Evolutionary conservation across 202 grass and related monocot genomes (phyloP).

Genomic region (Dendrocalamus latiflorus): DNA sequence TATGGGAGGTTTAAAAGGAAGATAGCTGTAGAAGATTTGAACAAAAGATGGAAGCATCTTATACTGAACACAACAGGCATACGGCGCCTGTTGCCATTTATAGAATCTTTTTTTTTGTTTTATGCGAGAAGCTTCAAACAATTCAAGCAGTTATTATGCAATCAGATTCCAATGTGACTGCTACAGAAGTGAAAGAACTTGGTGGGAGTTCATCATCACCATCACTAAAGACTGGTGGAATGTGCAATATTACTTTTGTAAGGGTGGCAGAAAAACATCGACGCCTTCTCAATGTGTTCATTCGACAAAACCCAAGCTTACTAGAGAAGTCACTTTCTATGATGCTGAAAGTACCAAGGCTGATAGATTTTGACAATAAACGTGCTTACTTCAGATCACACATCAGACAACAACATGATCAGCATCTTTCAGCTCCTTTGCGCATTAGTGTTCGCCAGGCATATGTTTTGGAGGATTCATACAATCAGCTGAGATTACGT

Average conservation of each 20-base stretch:
- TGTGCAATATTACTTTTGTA: constrained; percentile 45
- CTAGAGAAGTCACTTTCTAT: constrained; percentile 85
- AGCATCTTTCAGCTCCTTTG: constrained; percentile 58
- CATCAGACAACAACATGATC: constrained; percentile 69
- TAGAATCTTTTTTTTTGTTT: constrained; percentile 73
- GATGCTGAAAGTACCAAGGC: constrained; percentile 71
- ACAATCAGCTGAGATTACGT: constrained; percentile 75
- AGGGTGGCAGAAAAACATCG: constrained; percentile 66
- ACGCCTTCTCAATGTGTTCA: constrained; percentile 70
- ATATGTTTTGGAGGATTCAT: constrained; percentile 82
- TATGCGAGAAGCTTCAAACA: constrained; percentile 64
- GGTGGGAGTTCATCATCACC: constrained; percentile 34
- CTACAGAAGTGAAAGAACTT: constrained; percentile 50
- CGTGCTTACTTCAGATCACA: constrained; percentile 69
- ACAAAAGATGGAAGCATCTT: too few relatives aligned
- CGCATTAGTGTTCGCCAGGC: constrained; percentile 69
- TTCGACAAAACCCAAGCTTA: constrained; percentile 78
- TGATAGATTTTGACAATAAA: constrained; percentile 92
- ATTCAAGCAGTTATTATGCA: constrained; percentile 23
- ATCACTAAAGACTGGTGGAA: constrained; percentile 28
- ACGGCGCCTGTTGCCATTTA: constrained; percentile 63
- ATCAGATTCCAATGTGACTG: constrained; percentile 40
- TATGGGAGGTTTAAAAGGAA: too few relatives aligned
- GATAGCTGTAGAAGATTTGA: too few relatives aligned
- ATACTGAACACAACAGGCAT: too few relatives aligned